These are phyloP conservation scores for Salvia miltiorrhiza DNA, from an alignment of 257 asterid species.

Conservation along the genomic window DNA sequence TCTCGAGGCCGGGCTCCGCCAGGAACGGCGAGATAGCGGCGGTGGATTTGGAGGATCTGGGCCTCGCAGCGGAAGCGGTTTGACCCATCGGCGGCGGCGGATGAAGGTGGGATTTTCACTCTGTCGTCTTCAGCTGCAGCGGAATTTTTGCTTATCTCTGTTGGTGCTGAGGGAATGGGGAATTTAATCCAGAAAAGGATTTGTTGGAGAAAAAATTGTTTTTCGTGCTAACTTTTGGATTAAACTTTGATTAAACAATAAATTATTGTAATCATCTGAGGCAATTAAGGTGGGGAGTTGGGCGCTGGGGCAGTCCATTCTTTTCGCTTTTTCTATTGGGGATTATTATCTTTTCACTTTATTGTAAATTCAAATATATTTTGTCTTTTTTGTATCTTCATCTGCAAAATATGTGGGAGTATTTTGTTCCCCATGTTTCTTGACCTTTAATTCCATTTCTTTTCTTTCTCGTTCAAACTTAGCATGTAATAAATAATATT, in stretches of 20 bases:
- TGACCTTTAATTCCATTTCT: neutral
- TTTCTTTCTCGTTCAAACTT: neutral
- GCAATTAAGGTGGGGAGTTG: neutral
- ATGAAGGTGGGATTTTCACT: neutral
- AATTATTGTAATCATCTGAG: neutral
- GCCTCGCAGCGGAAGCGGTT: slow-evolving; percentile 46
- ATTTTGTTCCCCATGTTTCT: neutral
- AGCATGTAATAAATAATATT: too few species aligned
- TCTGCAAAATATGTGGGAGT: neutral
- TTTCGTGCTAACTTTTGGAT: slow-evolving; percentile 20
- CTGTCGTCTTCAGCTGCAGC: slow-evolving; percentile 5
- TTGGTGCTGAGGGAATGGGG: slow-evolving; percentile 16
- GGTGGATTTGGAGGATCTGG: slow-evolving; percentile 30
- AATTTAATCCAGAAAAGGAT: neutral
- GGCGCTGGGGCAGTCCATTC: neutral
- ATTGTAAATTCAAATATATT: neutral
- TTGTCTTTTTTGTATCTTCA: neutral
- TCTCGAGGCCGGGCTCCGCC: slow-evolving; percentile 10
- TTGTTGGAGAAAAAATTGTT: slow-evolving; percentile 1
- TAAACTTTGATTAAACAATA: slow-evolving; percentile 3
- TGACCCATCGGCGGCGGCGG: slow-evolving; percentile 61
- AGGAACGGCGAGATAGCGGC: slow-evolving; percentile 19
- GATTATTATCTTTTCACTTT: slow-evolving; percentile 1
- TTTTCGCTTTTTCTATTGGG: neutral
- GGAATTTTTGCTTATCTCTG: neutral